phyloP scores from a whole-genome alignment of 345 rosid genomes.

The Mallotus nudiflorus region DNA sequence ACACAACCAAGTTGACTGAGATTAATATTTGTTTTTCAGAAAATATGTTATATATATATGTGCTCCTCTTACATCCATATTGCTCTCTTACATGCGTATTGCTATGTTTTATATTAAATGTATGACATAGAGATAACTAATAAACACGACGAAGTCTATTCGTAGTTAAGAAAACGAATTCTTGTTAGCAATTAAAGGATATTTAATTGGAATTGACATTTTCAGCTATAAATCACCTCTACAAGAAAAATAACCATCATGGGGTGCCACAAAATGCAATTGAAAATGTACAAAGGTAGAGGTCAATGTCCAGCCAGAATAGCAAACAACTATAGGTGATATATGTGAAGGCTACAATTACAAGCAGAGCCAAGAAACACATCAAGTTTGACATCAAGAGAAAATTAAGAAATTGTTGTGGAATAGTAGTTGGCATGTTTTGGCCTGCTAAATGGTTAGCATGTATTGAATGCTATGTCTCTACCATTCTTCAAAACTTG shows the following conservation, averaged over 20 bases:
- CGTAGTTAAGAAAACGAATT: too few species aligned
- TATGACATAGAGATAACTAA: too few species aligned
- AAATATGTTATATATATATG: too few species aligned
- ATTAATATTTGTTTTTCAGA: too few species aligned
- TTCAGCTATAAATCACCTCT: background rate
- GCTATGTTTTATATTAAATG: too few species aligned
- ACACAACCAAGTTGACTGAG: too few species aligned
- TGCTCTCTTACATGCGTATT: too few species aligned
- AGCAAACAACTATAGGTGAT: constrained; percentile 2
- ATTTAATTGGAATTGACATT: background rate
- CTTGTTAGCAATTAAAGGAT: background rate
- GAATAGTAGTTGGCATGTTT: background rate
- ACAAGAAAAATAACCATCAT: background rate
- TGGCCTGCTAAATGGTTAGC: background rate
- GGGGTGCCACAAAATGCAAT: background rate
- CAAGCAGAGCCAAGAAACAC: background rate
- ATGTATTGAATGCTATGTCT: background rate
- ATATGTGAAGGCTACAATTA: background rate
- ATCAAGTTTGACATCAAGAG: background rate
- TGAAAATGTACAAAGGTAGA: background rate
- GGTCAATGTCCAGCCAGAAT: background rate
- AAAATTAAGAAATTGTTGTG: too few species aligned
- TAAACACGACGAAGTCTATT: too few species aligned
- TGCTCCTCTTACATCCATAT: too few species aligned
- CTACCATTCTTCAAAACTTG: background rate